A percentile compares a stretch with the other conserved stretches of the same genome.
Evolutionary conservation across 2,329 filamentous ascomycete genomes (phyloP).

Genomic region (Fusarium buharicum): DNA sequence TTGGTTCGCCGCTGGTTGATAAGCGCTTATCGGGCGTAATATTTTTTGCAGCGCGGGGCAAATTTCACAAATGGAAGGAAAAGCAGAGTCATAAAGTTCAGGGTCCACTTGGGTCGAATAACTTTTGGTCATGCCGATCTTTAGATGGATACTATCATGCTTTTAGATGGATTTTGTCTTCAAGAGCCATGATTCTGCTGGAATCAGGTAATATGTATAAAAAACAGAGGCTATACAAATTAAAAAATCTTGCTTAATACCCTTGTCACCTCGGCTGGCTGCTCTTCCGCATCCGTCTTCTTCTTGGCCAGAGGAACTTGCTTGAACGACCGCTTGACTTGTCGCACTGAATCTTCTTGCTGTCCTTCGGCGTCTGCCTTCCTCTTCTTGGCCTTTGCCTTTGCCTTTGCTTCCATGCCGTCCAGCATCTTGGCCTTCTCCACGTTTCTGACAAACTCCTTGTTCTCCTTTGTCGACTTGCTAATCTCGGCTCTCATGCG

Average conservation of each 20-base stretch:
- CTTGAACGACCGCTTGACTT: conserved; percentile 65
- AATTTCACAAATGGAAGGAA: conserved; percentile 29
- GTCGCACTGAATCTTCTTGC: conserved; percentile 34
- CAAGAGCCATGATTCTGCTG: conserved; percentile 7
- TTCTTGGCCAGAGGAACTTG: conserved; percentile 71
- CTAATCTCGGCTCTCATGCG: conserved; percentile 82
- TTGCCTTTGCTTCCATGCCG: conserved; percentile 73
- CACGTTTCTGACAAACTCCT: conserved; percentile 81
- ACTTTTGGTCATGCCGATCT: conserved; percentile 25
- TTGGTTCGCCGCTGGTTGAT: conserved; percentile 54
- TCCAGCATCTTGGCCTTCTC: conserved; percentile 83
- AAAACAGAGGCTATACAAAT: conserved; percentile 17
- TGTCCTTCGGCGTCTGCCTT: conserved; percentile 45
- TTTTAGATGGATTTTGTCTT: conserved; percentile 8
- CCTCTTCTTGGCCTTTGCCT: conserved; percentile 57
- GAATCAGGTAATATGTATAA: conserved; percentile 23
- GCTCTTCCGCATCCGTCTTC: conserved; percentile 55
- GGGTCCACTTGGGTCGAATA: conserved; percentile 31
- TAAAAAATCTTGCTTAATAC: conserved; percentile 74
- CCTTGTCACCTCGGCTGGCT: conserved; percentile 67
- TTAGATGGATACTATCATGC: conserved; percentile 16
- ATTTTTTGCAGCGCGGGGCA: conserved; percentile 44
- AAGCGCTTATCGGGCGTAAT: conserved; percentile 49
- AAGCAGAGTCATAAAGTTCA: conserved; percentile 28
- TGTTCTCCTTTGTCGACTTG: conserved; percentile 81